Percentiles rank a stretch among this genome's conserved stretches.
Evolutionary conservation across 352 stramenopile species (phyloP).

Genomic region (Phytophthora tentaculata): DNA sequence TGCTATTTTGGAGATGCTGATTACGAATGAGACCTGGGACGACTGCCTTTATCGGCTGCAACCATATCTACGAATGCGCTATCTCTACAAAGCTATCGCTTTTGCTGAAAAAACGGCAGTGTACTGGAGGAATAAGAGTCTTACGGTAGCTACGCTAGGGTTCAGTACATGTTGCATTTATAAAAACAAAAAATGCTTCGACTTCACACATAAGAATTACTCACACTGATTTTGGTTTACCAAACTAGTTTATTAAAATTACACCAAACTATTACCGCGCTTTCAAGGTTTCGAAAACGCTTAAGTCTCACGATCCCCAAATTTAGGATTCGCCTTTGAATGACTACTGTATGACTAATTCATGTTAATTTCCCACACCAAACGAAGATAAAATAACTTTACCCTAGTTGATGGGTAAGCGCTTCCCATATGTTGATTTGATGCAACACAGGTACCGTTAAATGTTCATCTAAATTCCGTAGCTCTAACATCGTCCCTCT

Average conservation of each 20-base stretch:
- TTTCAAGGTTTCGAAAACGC: not conserved
- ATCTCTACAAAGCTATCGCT: conserved; percentile 5
- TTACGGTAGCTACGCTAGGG: no score
- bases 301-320: conserved; percentile 9
- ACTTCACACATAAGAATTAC: not conserved
- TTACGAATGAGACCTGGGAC: not conserved
- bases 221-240: not conserved
- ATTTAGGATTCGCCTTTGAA: conserved; percentile 2
- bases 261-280: not conserved
- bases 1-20: conserved; percentile 7
- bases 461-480: not conserved
- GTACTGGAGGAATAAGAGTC: no score
- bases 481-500: no score
- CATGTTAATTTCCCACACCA: conserved; percentile 3
- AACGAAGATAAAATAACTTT: conserved; percentile 4
- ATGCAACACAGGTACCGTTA: not conserved
- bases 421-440: not conserved
- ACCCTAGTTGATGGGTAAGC: conserved; percentile 9
- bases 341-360: not conserved
- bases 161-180: conserved; percentile 6
- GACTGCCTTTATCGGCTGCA: conserved; percentile 1
- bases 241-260: conserved; percentile 3
- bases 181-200: no score
- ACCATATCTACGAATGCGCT: conserved; percentile 4
- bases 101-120: not conserved